Conservation (phyloP, 352 stramenopile genomes). For the Phytophthora palmivora region DNA sequence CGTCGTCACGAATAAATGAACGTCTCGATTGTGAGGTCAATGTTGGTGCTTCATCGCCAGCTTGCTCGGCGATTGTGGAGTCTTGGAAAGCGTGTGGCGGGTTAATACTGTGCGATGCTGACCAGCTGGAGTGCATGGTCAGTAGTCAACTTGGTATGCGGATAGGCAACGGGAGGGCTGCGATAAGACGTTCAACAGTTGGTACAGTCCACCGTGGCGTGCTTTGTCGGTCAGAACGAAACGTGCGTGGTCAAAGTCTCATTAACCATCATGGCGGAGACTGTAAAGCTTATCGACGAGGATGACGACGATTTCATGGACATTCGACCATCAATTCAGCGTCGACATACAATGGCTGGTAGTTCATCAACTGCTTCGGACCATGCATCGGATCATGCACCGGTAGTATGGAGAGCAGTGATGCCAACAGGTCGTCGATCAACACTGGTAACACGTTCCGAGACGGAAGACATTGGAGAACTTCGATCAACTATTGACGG, state of each 20-base stretch:
- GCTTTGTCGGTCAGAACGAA: slow-evolving; percentile 13
- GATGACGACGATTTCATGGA: slow-evolving; percentile 26
- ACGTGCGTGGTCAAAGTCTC: slow-evolving; percentile 4
- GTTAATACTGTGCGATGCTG: slow-evolving; percentile 11
- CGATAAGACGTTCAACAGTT: slow-evolving; percentile 39
- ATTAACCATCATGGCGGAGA: slow-evolving; percentile 32
- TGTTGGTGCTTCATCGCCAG: slow-evolving; percentile 2
- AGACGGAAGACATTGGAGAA: slow-evolving; percentile 16
- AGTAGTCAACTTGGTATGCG: slow-evolving; percentile 22
- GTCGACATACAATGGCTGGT: slow-evolving; percentile 26
- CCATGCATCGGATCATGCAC: slow-evolving; percentile 13
- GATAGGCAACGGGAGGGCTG: slow-evolving; percentile 33
- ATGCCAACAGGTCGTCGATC: slow-evolving; percentile 36
- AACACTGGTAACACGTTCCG: slow-evolving; percentile 17
- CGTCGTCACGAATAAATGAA: slow-evolving; percentile 3
- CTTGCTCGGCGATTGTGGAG: slow-evolving; percentile 22
- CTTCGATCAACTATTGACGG: slow-evolving; percentile 27
- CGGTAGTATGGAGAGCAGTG: slow-evolving; percentile 34
- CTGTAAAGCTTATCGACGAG: slow-evolving; percentile 20
- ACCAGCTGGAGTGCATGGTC: slow-evolving; percentile 30
- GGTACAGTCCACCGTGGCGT: slow-evolving; percentile 23
- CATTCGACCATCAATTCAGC: slow-evolving; percentile 9
- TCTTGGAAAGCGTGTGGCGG: slow-evolving; percentile 35
- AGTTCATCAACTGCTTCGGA: slow-evolving; percentile 26
- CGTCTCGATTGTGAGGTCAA: slow-evolving; percentile 8